Conservation (phyloP, 1,284 basidiomycete genomes). For the Cryptococcus floricola region DNA sequence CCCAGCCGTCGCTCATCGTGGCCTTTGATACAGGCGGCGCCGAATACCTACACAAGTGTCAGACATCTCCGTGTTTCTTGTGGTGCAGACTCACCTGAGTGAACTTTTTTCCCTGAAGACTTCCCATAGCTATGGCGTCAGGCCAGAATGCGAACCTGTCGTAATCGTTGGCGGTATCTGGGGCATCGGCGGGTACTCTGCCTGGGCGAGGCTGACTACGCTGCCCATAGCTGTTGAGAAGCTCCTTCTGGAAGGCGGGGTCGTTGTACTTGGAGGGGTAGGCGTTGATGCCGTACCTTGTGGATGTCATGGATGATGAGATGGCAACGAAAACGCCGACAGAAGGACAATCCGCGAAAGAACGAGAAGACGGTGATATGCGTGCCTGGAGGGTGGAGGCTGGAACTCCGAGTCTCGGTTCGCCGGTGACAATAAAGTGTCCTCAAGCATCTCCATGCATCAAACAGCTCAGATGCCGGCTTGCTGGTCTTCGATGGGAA, state of each 20-base stretch:
- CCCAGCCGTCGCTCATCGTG: conserved; percentile 5
- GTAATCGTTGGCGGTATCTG: conserved; percentile 6
- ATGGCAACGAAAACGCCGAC: neutral
- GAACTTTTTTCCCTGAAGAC: conserved; percentile 20
- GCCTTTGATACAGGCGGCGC: conserved; percentile 18
- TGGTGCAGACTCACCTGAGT: conserved; percentile 17
- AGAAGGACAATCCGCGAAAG: too few relatives aligned
- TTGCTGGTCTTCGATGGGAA: too few relatives aligned
- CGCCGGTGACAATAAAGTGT: too few relatives aligned
- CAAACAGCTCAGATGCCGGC: too few relatives aligned
- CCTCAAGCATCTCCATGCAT: too few relatives aligned
- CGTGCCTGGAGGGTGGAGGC: too few relatives aligned
- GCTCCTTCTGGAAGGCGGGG: neutral
- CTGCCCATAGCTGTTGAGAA: neutral
- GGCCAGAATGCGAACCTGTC: conserved; percentile 32
- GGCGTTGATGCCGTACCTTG: neutral
- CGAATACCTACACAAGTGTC: conserved; percentile 23
- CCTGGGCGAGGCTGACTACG: conserved; percentile 11
- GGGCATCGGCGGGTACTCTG: neutral
- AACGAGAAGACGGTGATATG: too few relatives aligned
- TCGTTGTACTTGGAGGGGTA: neutral
- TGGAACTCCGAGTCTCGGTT: too few relatives aligned
- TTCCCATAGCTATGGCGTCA: conserved; percentile 31
- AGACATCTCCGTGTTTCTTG: neutral
- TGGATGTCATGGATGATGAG: neutral